Evolutionary conservation across 306 rosid species (phyloP).

Genomic region (Begonia loranthoides): DNA sequence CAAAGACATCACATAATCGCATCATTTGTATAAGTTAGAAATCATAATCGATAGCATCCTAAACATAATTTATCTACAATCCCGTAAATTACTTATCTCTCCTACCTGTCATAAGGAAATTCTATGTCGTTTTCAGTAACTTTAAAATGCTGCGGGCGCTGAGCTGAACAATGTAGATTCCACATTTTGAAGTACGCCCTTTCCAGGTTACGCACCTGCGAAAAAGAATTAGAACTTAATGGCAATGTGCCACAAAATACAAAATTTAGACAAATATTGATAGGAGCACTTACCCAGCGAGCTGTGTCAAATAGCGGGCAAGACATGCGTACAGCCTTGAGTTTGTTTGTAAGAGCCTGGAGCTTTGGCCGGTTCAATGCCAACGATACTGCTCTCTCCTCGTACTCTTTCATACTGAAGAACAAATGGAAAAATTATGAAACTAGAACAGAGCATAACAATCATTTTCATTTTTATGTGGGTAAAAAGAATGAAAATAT

Average conservation of each 20-base stretch:
- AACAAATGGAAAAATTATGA: slow-evolving; percentile 2
- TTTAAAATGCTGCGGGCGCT: slow-evolving; percentile 32
- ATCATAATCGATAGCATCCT: background rate
- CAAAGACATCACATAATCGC: too few species aligned
- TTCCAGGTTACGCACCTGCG: slow-evolving; percentile 36
- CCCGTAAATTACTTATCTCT: slow-evolving; percentile 8
- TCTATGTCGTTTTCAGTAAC: slow-evolving; percentile 28
- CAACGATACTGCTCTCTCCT: slow-evolving; percentile 80
- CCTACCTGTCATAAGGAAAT: slow-evolving; percentile 27
- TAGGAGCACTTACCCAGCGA: slow-evolving; percentile 58
- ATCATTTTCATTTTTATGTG: too few species aligned
- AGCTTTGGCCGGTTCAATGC: slow-evolving; percentile 76
- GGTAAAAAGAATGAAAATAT: too few species aligned
- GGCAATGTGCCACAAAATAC: background rate
- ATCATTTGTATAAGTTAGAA: too few species aligned
- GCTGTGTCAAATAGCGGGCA: slow-evolving; percentile 91
- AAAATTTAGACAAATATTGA: background rate
- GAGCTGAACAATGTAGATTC: slow-evolving; percentile 36
- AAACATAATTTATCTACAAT: slow-evolving; percentile 21
- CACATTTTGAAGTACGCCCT: slow-evolving; percentile 37
- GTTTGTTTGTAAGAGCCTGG: slow-evolving; percentile 56
- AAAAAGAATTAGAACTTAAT: background rate
- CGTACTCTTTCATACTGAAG: slow-evolving; percentile 75
- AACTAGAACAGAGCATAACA: background rate
- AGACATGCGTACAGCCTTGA: slow-evolving; percentile 64